These are phyloP conservation scores for Aspergillus hiratsukae DNA, from an alignment of 2,329 filamentous ascomycete species.

Conservation along the genomic window DNA sequence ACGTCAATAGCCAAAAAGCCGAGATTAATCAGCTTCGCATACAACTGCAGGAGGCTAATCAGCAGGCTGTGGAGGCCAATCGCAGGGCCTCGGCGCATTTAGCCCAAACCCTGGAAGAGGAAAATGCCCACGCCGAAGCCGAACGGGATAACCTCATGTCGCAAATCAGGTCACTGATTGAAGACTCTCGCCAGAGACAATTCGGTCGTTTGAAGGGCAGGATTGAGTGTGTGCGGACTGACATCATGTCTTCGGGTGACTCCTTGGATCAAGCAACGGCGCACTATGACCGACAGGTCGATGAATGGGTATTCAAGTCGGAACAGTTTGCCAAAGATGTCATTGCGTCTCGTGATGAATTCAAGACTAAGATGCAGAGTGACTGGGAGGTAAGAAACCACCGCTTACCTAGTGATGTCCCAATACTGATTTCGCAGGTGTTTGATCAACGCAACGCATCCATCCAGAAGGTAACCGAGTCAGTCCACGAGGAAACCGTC, in stretches of 20 bases:
- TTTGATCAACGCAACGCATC: conserved; percentile 77
- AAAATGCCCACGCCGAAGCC: conserved; percentile 65
- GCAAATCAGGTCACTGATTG: conserved; percentile 75
- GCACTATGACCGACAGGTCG: conserved; percentile 67
- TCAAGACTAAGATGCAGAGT: conserved; percentile 78
- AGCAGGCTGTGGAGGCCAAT: conserved; percentile 64
- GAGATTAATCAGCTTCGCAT: conserved; percentile 70
- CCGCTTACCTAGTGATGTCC: not conserved
- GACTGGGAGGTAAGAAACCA: conserved; percentile 68
- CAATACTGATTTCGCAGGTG: conserved; percentile 42
- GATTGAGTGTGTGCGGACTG: conserved; percentile 59
- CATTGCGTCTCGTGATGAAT: conserved; percentile 65
- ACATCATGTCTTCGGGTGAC: conserved; percentile 61
- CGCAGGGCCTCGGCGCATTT: conserved; percentile 62
- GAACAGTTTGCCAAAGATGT: conserved; percentile 66
- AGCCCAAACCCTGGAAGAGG: conserved; percentile 67
- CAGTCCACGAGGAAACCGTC: conserved; percentile 85
- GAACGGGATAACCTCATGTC: conserved; percentile 70
- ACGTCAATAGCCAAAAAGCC: conserved; percentile 69
- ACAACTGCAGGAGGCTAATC: conserved; percentile 67
- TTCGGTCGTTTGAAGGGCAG: conserved; percentile 64
- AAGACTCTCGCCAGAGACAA: conserved; percentile 67
- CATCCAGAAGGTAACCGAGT: conserved; percentile 77
- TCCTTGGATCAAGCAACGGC: conserved; percentile 62
- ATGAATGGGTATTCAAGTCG: conserved; percentile 67